Evolutionary conservation across 352 stramenopile species (phyloP).

Genomic region (Phytophthora fragariae): DNA sequence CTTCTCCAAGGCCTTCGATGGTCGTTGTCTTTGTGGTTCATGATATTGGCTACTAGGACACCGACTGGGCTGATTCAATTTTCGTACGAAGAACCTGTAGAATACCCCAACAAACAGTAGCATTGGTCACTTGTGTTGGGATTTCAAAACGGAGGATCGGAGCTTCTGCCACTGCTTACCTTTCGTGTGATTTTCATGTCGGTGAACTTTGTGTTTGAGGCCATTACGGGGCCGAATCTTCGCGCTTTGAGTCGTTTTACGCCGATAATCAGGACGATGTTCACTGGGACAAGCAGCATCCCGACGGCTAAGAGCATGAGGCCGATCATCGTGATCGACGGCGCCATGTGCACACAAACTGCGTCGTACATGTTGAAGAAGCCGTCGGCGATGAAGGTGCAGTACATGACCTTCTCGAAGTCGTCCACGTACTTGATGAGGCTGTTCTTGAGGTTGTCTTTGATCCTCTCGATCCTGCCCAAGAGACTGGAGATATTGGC

Average conservation of each 20-base stretch:
- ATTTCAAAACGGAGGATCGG: neutral
- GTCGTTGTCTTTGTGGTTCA: no score
- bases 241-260: constrained; percentile 59
- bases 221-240: constrained; percentile 27
- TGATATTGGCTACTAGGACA: neutral
- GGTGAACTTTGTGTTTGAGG: neutral
- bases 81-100: neutral
- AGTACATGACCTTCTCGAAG: constrained; percentile 67
- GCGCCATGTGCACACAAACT: constrained; percentile 61
- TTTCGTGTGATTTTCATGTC: neutral
- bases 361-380: constrained; percentile 54
- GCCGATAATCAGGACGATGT: constrained; percentile 66
- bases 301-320: constrained; percentile 67
- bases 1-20: no score
- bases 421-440: constrained; percentile 62
- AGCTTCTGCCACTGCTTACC: neutral
- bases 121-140: neutral
- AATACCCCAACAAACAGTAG: neutral
- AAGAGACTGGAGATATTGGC: constrained; percentile 47
- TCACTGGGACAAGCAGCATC: constrained; percentile 66
- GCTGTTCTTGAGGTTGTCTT: constrained; percentile 44
- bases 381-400: constrained; percentile 54
- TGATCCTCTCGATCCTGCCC: constrained; percentile 45
- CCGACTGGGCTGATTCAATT: neutral
- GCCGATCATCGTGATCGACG: constrained; percentile 70